A percentile compares a stretch with the other conserved stretches of the same genome.
Evolutionary conservation across 2,329 filamentous ascomycete species (phyloP).

Genomic region (Aschersonia sp.): DNA sequence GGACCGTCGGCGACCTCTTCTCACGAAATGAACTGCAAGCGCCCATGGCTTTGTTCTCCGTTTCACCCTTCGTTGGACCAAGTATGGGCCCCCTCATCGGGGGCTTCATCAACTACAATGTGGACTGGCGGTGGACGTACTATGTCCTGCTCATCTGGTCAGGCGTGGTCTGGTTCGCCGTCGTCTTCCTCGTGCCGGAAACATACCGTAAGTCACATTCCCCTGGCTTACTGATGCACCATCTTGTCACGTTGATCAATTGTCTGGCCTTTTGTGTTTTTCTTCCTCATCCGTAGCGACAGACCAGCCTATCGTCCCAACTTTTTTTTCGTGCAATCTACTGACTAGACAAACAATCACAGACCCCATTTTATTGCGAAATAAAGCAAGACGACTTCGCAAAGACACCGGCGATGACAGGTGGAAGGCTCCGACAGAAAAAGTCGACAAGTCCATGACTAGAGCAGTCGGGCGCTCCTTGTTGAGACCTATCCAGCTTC

Average conservation of each 20-base stretch:
- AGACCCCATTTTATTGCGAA: slow-evolving; percentile 55
- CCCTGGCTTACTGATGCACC: no score
- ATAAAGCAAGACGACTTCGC: slow-evolving; percentile 56
- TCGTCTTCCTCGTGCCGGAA: slow-evolving; percentile 67
- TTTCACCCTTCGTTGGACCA: slow-evolving; percentile 49
- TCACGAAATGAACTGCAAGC: slow-evolving; percentile 51
- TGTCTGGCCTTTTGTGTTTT: no score
- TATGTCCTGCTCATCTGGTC: slow-evolving; percentile 78
- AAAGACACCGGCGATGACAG: slow-evolving; percentile 63
- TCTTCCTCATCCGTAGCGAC: no score
- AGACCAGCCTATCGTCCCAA: no score
- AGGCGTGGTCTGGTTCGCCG: slow-evolving; percentile 44
- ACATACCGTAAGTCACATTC: slow-evolving; percentile 49
- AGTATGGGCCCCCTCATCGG: slow-evolving; percentile 48
- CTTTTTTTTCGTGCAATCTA: no score
- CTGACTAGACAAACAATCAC: not conserved
- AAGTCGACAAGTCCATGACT: slow-evolving; percentile 50
- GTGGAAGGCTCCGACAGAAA: slow-evolving; percentile 68
- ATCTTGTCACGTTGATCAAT: no score
- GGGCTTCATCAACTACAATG: slow-evolving; percentile 70
- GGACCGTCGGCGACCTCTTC: slow-evolving; percentile 75
- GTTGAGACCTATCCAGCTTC: slow-evolving; percentile 61
- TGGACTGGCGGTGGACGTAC: slow-evolving; percentile 69
- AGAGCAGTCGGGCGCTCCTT: slow-evolving; percentile 44
- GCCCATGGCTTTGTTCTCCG: slow-evolving; percentile 73